Evolutionary conservation across 257 asterid genomes (phyloP), one percentile per base, ranked within the genome.

Genomic region (Orobanche coerulescens): DNA sequence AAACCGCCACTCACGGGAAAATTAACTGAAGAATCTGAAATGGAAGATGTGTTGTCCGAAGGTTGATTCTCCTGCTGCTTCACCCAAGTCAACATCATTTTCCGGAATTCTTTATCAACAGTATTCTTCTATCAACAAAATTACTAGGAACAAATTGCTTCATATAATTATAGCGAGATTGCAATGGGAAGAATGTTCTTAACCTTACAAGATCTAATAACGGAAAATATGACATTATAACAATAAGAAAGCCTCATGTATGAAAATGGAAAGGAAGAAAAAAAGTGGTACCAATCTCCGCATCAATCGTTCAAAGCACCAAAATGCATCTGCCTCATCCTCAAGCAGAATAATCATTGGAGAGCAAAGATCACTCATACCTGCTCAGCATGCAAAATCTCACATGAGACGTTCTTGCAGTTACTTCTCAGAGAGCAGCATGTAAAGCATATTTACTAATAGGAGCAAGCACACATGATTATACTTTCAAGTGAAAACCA

Each of bases 361-460:
- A 62, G 98, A 92, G 86, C 95, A 88, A 70, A 92, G 85, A 78
- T 92, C 98, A 56, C 98, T 92, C 98, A 92, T 92, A 66, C 98
- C 98, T 92, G 91, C 62, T 51, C 70, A 76, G 49, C 24, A 68
- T 19, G 34, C 65, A 61, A 30, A 64, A 47, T 47, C 47, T 42
- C 36, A 49, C 65, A 64, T 28, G 57, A 66, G 48, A 28, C 39
- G 65, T 60, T 16, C 25, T 58, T 6, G 59, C 57, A 64, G 34
- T 47, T 59, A 33, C 33, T n/a, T 25, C 20, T 43, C 18, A 51
- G 15, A 34, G 40, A 42, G 40, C 51, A 44, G 42, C 73, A 66
- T 25, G 34, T 18, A 36, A 19, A 73, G 62, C 42, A 15, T 13
- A 55, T 25, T 52, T 36, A 19, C 9, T 22, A 67, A 61, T 14